phyloP scores from a whole-genome alignment of 805 yeast genomes.

The Pichia californica region DNA sequence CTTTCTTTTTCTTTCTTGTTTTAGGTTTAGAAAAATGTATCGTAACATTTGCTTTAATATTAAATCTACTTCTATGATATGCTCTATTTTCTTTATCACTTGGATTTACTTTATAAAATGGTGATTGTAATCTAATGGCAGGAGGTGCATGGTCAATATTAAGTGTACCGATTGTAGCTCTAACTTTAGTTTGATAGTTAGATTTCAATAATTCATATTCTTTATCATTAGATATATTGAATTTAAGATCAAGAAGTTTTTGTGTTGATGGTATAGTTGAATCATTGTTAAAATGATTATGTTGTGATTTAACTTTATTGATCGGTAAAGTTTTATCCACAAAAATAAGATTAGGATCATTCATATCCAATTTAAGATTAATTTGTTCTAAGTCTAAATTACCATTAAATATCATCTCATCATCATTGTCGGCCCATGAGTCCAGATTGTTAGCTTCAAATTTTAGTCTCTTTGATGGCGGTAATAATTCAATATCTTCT shows the following conservation, averaged over 20 bases:
- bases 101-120: slow-evolving; percentile 77
- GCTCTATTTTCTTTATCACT: slow-evolving; percentile 62
- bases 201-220: slow-evolving; percentile 77
- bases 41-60: slow-evolving; percentile 68
- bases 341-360: slow-evolving; percentile 76
- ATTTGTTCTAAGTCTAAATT: slow-evolving; percentile 30
- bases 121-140: slow-evolving; percentile 80
- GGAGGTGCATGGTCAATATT: slow-evolving; percentile 89
- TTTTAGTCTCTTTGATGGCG: slow-evolving; percentile 23
- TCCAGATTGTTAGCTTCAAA: slow-evolving; percentile 33
- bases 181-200: slow-evolving; percentile 84
- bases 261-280: slow-evolving; percentile 50
- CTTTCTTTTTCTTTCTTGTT: slow-evolving; percentile 79
- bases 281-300: slow-evolving; percentile 13
- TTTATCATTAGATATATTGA: slow-evolving; percentile 82
- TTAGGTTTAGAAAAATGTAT: slow-evolving; percentile 73
- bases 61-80: slow-evolving; percentile 75
- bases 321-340: slow-evolving; percentile 35
- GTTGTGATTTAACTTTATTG: slow-evolving; percentile 9
- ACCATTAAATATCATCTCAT: slow-evolving; percentile 73
- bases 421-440: slow-evolving; percentile 47
- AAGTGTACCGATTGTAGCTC: slow-evolving; percentile 87
- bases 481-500: slow-evolving; percentile 15
- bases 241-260: slow-evolving; percentile 49
- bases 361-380: slow-evolving; percentile 64